Percentiles rank a stretch among this genome's conserved stretches.
phyloP scores from a whole-genome alignment of 1,284 basidiomycete species.

The Puccinia horiana region DNA sequence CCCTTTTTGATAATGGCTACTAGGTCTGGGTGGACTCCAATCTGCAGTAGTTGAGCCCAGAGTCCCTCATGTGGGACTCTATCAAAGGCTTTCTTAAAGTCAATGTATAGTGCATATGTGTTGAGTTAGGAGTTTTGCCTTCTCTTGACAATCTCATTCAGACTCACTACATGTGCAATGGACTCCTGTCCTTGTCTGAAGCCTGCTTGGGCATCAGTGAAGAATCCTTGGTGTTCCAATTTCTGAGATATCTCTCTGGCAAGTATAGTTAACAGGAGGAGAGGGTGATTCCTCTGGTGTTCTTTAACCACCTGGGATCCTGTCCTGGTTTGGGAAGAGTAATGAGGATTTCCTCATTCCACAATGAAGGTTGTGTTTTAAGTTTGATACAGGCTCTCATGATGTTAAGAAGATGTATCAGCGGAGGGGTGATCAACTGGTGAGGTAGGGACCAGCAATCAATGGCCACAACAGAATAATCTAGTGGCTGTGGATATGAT shows the following conservation, averaged over 20 bases:
- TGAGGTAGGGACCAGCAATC: background rate
- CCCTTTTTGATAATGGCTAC: conserved; percentile 12
- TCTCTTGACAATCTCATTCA: background rate
- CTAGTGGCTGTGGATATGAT: background rate
- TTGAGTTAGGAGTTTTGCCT: background rate
- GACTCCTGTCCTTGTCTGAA: conserved; percentile 14
- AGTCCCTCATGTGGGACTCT: conserved; percentile 26
- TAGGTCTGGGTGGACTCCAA: background rate
- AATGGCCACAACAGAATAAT: background rate
- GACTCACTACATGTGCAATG: conserved; percentile 3
- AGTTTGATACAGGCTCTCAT: conserved; percentile 13
- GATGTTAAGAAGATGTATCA: background rate
- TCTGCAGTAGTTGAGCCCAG: conserved; percentile 5
- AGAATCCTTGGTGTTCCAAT: conserved; percentile 3
- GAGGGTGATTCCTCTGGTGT: conserved; percentile 29
- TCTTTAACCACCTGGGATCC: background rate
- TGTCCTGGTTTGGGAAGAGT: conserved; percentile 13
- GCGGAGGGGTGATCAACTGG: background rate
- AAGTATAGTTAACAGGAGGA: conserved; percentile 8
- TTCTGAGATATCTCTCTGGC: background rate
- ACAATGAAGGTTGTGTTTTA: background rate
- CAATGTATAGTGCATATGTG: conserved; percentile 15
- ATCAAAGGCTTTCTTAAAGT: conserved; percentile 41
- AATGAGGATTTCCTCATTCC: conserved; percentile 28
- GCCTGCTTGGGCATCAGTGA: conserved; percentile 26